Base-by-base conservation (phyloP, 148 eudicot species). In the Chenopodium formosanum region DNA sequence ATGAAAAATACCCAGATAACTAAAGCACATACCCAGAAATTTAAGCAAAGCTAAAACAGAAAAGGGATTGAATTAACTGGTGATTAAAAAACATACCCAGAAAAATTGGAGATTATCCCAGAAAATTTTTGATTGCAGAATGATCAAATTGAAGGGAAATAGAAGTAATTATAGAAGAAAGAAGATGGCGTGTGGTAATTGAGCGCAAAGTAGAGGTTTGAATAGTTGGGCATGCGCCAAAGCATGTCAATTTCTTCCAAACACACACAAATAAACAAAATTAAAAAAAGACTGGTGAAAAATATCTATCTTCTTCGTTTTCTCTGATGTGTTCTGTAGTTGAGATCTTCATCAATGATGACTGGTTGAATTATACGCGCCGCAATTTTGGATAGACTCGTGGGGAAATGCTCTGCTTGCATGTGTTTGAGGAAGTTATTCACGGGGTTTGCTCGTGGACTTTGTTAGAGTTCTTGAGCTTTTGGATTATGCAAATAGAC, bases 181-280 rank as follows among this genome's bases (percentile, higher is more conserved):
- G 71, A 68, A 68, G 66, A 53, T 20, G 83, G 81, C 65, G 86
- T 83, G 93, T 79, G 95, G 88, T 69, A 63, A 86, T 87, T 89
- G 98, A 96, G 98, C 92, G 97, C 29, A 79, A 78, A 91, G 48
- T 46, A 32, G 73, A 81, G 87, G 78, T 32, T 82, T 58, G 74
- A 86, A 78, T 76, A 90, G 71, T 82, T 71, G 71, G 91, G 82
- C 93, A 83, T 88, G 89, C 83, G 96, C 79, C 89, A 75, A 81
- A 81, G 71, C 69, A 86, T 82, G 97, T 90, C 87, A 73, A 82
- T 80, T 83, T 88, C 88, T 64, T 27, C 80, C 34, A 25, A 46
- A 37, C 83, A 48, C 62, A 37, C 37, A 13, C 62, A 75, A 66
- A 65, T 58, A 37, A 0, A 52, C 56, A 52, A 56, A 56, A 14